Conservation (phyloP, 768 basidiomycete species). For the Fibroporia radiculosa region DNA sequence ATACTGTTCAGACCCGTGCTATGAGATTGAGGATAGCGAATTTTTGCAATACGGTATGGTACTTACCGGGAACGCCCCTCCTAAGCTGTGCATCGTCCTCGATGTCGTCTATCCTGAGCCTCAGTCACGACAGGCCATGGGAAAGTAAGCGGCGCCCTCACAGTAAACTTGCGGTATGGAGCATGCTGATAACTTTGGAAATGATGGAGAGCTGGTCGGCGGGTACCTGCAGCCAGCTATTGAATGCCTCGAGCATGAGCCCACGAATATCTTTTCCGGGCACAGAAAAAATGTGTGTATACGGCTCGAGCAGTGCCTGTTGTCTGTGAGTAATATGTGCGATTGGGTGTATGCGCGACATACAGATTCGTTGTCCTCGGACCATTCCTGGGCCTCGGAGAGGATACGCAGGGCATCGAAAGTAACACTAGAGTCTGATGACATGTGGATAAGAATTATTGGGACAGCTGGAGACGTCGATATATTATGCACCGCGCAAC, state of each 20-base stretch:
- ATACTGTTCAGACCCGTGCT: slow-evolving; percentile 37
- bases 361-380: slow-evolving; percentile 16
- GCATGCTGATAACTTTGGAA: slow-evolving; percentile 80
- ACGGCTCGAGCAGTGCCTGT: slow-evolving; percentile 75
- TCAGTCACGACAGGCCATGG: slow-evolving; percentile 2
- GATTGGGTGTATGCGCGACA: neutral
- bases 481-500: too few relatives aligned
- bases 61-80: slow-evolving; percentile 71
- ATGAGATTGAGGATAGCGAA: neutral
- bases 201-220: slow-evolving; percentile 63
- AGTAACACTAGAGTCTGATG: too few relatives aligned
- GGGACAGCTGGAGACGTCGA: too few relatives aligned
- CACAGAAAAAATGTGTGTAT: slow-evolving; percentile 70
- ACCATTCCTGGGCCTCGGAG: slow-evolving; percentile 11
- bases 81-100: slow-evolving; percentile 87
- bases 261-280: slow-evolving; percentile 92
- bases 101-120: slow-evolving; percentile 81
- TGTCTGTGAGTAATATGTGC: neutral
- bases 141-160: slow-evolving; percentile 27
- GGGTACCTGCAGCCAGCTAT: slow-evolving; percentile 83
- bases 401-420: slow-evolving; percentile 10
- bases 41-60: neutral
- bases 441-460: too few relatives aligned
- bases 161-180: slow-evolving; percentile 93
- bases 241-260: slow-evolving; percentile 88